phyloP scores from a whole-genome alignment of 441 rosid genomes.

The Populus hybrid region DNA sequence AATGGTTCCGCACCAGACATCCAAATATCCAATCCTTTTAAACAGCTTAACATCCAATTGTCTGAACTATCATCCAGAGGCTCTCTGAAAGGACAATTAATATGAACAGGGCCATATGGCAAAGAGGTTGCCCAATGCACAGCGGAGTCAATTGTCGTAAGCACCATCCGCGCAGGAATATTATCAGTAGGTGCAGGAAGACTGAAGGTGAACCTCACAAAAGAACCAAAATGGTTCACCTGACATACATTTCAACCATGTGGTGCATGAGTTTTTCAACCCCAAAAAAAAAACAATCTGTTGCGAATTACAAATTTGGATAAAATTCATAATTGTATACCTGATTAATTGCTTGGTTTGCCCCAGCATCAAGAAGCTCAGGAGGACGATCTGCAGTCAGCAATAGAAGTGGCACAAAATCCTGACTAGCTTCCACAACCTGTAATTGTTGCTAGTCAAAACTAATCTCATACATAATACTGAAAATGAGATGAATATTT shows the following conservation, averaged over 20 bases:
- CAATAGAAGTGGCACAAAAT: conserved; percentile 82
- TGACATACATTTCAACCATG: conserved; percentile 29
- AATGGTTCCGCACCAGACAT: conserved; percentile 70
- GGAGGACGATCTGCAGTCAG: conserved; percentile 98
- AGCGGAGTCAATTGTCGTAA: conserved; percentile 91
- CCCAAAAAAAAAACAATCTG: neutral
- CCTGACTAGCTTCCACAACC: conserved; percentile 99
- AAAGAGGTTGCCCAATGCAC: conserved; percentile 72
- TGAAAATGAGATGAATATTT: conserved; percentile 9
- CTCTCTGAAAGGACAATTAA: conserved; percentile 94
- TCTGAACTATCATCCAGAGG: conserved; percentile 66
- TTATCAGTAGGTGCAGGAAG: conserved; percentile 84
- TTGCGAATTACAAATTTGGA: neutral
- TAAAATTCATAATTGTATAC: conserved; percentile 35
- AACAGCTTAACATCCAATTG: conserved; percentile 67
- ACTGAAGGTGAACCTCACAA: conserved; percentile 87
- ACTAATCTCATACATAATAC: conserved; percentile 5
- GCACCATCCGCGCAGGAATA: conserved; percentile 82
- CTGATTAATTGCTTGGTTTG: conserved; percentile 96
- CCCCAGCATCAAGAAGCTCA: conserved; percentile 90
- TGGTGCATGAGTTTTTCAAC: conserved; percentile 1
- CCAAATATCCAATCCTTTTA: conserved; percentile 84
- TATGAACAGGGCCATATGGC: conserved; percentile 90
- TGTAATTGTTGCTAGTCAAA: conserved; percentile 26
- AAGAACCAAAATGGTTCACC: conserved; percentile 96